These are phyloP conservation scores for Lumnitzera littorea DNA, from an alignment of 345 rosid genomes.

Conservation along the genomic window DNA sequence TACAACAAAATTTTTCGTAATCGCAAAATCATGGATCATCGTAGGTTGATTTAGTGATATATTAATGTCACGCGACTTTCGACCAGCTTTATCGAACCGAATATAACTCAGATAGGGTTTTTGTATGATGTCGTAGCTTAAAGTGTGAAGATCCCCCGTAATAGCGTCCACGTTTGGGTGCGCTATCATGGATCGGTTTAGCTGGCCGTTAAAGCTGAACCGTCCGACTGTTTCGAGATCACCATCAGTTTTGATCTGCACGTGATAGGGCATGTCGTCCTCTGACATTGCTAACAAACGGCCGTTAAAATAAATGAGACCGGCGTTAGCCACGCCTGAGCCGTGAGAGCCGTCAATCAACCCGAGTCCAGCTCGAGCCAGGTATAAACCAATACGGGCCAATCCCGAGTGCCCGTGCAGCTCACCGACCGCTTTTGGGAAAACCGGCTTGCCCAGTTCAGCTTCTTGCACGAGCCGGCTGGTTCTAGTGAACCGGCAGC, in stretches of 20 bases:
- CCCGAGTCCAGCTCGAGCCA: slow-evolving; percentile 46
- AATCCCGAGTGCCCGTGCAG: slow-evolving; percentile 65
- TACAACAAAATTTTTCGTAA: slow-evolving; percentile 40
- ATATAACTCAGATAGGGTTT: slow-evolving; percentile 59
- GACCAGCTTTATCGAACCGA: slow-evolving; percentile 35
- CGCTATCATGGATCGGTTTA: slow-evolving; percentile 53
- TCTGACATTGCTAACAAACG: slow-evolving; percentile 74
- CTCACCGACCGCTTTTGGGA: slow-evolving; percentile 77
- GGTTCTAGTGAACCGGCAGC: slow-evolving; percentile 60
- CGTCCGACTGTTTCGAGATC: slow-evolving; percentile 55
- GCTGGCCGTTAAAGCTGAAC: slow-evolving; percentile 45
- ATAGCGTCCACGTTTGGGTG: slow-evolving; percentile 72
- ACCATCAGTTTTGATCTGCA: slow-evolving; percentile 33
- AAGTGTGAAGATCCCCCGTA: slow-evolving; percentile 48
- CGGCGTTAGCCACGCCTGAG: slow-evolving; percentile 70
- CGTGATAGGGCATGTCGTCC: slow-evolving; percentile 72
- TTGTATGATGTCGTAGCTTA: slow-evolving; percentile 48
- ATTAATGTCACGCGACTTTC: slow-evolving; percentile 41
- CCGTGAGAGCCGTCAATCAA: slow-evolving; percentile 49
- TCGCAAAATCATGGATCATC: slow-evolving; percentile 71
- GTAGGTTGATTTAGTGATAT: slow-evolving; percentile 42
- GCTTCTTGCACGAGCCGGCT: slow-evolving; percentile 57
- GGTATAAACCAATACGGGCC: slow-evolving; percentile 18
- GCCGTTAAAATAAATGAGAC: slow-evolving; percentile 54
- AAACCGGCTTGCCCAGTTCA: slow-evolving; percentile 40